Percentiles rank a stretch among this genome's conserved stretches.
Conservation (phyloP, 257 asterid species). For the Capsicum baccatum region DNA sequence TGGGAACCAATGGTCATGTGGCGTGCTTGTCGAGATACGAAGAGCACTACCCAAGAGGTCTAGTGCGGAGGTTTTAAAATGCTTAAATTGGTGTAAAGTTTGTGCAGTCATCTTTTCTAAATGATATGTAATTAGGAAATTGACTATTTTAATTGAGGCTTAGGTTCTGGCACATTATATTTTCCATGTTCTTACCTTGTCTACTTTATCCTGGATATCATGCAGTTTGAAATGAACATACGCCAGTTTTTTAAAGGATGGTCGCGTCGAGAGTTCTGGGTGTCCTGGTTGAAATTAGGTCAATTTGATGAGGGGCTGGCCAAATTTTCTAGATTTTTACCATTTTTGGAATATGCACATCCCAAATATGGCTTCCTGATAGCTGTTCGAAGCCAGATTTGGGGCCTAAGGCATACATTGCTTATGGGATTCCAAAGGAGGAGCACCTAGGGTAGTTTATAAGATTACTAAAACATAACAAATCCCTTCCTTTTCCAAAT, state of each 20-base stretch:
- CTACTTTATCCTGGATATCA: slow-evolving; percentile 11
- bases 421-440: too few relatives aligned
- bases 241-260: slow-evolving; percentile 69
- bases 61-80: too few relatives aligned
- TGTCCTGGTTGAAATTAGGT: neutral
- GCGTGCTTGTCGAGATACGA: too few relatives aligned
- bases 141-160: neutral
- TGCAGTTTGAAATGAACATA: slow-evolving; percentile 67
- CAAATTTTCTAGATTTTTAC: neutral
- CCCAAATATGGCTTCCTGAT: neutral
- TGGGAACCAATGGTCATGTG: too few relatives aligned
- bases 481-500: too few relatives aligned
- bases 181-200: neutral
- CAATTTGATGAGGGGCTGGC: neutral
- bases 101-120: too few relatives aligned
- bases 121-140: neutral
- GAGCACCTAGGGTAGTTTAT: too few relatives aligned
- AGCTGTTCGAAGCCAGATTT: slow-evolving; percentile 1
- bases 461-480: too few relatives aligned
- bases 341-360: neutral
- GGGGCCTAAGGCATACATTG: slow-evolving; percentile 15
- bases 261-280: slow-evolving; percentile 27
- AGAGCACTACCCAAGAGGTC: too few relatives aligned
- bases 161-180: neutral
- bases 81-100: too few relatives aligned